These are phyloP conservation scores for Neoboletus magnificus DNA, from an alignment of 768 basidiomycete genomes.

Conservation along the genomic window DNA sequence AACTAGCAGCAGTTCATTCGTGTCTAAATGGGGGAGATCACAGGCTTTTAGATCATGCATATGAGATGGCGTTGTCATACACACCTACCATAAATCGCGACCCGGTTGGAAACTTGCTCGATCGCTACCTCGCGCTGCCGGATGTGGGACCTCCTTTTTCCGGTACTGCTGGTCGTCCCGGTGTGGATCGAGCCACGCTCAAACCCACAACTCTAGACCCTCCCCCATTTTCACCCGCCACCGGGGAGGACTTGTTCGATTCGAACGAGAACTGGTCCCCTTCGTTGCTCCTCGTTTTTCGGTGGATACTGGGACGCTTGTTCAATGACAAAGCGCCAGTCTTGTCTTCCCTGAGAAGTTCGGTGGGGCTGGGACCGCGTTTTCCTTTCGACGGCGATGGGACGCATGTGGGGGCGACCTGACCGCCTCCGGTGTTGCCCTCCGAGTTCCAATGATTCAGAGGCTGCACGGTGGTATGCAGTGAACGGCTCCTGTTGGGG, in stretches of 20 bases:
- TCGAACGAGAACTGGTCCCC: constrained; percentile 9
- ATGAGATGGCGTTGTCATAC: not conserved
- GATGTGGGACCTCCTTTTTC: constrained; percentile 7
- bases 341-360: constrained; percentile 58
- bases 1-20: not conserved
- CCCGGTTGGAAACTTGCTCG: not conserved
- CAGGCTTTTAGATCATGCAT: constrained; percentile 6
- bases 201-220: not conserved
- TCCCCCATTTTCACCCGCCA: constrained; percentile 8
- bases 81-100: constrained; percentile 13
- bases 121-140: constrained; percentile 14
- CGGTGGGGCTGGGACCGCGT: constrained; percentile 69
- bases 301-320: constrained; percentile 68
- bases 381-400: constrained; percentile 49
- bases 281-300: constrained; percentile 29
- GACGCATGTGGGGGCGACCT: constrained; percentile 2
- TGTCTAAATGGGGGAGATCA: constrained; percentile 8
- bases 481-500: constrained; percentile 6
- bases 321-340: constrained; percentile 52
- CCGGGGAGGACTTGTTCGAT: constrained; percentile 7
- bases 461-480: constrained; percentile 4
- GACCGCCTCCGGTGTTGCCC: constrained; percentile 1
- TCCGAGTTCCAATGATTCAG: constrained; percentile 4
- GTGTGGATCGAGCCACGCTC: not conserved
- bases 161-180: constrained; percentile 4